Percentiles rank a stretch among this genome's conserved stretches.
phyloP scores from a whole-genome alignment of 2,329 filamentous ascomycete genomes.

The Ascochyta pisi region DNA sequence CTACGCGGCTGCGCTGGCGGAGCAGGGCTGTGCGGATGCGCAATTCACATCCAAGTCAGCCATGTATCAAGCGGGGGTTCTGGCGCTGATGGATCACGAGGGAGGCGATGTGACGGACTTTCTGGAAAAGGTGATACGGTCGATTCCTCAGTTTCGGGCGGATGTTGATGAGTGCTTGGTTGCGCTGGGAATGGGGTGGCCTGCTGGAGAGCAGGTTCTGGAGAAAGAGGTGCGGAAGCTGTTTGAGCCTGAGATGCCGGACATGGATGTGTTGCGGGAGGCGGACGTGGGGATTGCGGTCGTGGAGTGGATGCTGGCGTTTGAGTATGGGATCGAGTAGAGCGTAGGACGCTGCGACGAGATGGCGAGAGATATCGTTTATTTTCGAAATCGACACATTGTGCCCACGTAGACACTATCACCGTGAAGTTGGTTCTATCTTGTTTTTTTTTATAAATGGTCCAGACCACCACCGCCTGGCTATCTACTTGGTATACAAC shows the following conservation, averaged over 20 bases:
- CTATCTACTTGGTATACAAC: constrained; percentile 65
- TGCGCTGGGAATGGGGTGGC: constrained; percentile 3
- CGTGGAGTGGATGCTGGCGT: neutral
- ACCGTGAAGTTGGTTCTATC: too few species aligned
- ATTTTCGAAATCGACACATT: too few species aligned
- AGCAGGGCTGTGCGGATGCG: constrained; percentile 11
- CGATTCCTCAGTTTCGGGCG: neutral
- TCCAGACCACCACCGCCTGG: neutral
- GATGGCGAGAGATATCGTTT: too few species aligned
- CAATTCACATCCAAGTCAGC: constrained; percentile 21
- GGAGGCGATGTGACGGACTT: constrained; percentile 1
- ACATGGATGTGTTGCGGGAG: neutral
- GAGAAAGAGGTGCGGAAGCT: neutral
- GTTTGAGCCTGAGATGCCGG: neutral
- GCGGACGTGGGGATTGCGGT: neutral
- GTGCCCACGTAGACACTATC: too few species aligned
- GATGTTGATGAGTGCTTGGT: neutral
- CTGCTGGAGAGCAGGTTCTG: constrained; percentile 1
- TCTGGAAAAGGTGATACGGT: neutral
- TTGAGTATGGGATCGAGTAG: neutral
- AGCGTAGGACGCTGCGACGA: too few species aligned
- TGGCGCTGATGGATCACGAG: constrained; percentile 7
- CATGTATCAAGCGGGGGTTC: constrained; percentile 13
- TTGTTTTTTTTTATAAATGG: neutral
- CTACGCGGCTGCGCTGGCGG: constrained; percentile 20